Conservation (phyloP, 257 asterid genomes). For the Avicennia marina region DNA sequence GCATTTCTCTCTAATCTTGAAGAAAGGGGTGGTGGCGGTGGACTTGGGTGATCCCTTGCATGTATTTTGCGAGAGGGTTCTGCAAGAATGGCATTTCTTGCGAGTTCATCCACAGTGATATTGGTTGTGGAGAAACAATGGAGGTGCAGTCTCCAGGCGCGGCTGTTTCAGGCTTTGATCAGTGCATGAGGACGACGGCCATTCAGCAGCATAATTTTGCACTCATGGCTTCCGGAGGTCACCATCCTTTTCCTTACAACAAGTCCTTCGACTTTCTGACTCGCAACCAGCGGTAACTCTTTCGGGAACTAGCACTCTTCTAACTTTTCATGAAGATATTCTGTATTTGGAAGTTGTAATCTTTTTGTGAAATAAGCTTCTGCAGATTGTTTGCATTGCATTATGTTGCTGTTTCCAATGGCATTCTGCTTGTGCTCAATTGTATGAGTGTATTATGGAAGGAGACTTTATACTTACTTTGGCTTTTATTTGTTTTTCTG, state of each 20-base stretch:
- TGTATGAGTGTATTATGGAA: no score
- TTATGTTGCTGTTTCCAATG: no score
- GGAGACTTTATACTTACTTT: no score
- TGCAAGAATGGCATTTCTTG: conserved; percentile 80
- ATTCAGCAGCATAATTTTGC: conserved; percentile 81
- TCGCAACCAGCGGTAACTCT: conserved; percentile 56
- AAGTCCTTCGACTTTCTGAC: conserved; percentile 52
- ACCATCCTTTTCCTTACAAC: conserved; percentile 48
- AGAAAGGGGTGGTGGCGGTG: conserved; percentile 40
- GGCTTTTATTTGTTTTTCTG: no score
- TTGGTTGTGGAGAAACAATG: conserved; percentile 23
- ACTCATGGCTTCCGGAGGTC: conserved; percentile 60
- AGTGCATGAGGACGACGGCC: conserved; percentile 66
- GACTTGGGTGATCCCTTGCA: conserved; percentile 78
- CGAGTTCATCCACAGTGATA: conserved; percentile 59
- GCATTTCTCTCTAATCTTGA: conserved; percentile 51
- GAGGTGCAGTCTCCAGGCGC: conserved; percentile 58
- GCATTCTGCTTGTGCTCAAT: conserved; percentile 1
- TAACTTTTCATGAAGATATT: not conserved
- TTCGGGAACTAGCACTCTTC: not conserved
- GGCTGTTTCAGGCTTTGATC: conserved; percentile 51
- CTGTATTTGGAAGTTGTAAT: not conserved
- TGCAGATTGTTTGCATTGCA: not conserved
- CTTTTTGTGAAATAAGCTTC: not conserved
- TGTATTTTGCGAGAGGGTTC: conserved; percentile 79